Base-by-base conservation (phyloP, 208 protist species). In the Herpetomonas tarakana region DNA sequence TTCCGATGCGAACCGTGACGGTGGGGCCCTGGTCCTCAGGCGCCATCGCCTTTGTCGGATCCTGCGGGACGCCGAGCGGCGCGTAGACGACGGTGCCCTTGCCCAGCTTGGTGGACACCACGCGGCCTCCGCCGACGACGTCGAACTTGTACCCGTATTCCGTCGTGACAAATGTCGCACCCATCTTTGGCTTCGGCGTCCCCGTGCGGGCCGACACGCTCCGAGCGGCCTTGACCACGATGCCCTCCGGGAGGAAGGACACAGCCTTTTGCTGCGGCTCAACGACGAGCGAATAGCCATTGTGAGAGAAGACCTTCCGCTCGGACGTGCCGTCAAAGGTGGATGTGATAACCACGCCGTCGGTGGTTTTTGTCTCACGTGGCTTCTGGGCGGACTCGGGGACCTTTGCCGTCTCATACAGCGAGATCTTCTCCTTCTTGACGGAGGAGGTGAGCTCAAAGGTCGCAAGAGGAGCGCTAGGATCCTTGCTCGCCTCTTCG, bases 1-100 rank as follows among this genome's bases (percentile, higher is more conserved):
- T 74, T 22, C 80, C 86, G 19, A 81, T 69, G 57, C 86, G 86
- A 24, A 92, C 73, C 12, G 86, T 92, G 18, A 92, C 68, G 26
- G 78, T 81, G 21, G 82, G 81, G n/a, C 77, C 78, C 44, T 72
- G 67, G 44, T 89, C 69, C 47, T 79, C 71, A 2, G 66, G 67
- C 14, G 52, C 50, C 28, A 29, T 52, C 18, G 70, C 62, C 45
- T 68, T 68, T 29, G 16, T 52, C 9, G 78, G 39, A 28, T 84
- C 76, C 0, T 61, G 56, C 19, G 76, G 75, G 35, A 82, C 68
- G 45, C 81, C 81, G 29, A 79, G 64, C 18, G 76, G 86, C 18
- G 79, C 77, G 59, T 89, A 89, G 30, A 84, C 77, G 30, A 92
- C 68, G 4, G 82, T 82, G 54, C 78, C 74, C 28, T 78, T 77